phyloP scores from a whole-genome alignment of 2,329 filamentous ascomycete genomes.

The Ophioceras dolichostomum region DNA sequence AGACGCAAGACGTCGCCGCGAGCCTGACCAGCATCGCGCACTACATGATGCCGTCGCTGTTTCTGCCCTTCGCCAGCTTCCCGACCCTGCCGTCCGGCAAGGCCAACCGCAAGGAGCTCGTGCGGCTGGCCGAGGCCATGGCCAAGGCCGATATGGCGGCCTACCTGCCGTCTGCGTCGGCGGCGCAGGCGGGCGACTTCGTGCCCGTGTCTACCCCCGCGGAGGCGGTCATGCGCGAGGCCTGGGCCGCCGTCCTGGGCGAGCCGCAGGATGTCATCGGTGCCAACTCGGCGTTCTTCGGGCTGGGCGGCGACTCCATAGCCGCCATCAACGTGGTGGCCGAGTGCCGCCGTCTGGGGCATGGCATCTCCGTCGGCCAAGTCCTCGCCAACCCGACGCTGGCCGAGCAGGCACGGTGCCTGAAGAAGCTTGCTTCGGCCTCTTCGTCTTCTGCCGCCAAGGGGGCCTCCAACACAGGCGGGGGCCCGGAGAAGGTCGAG shows the following conservation, averaged over 20 bases:
- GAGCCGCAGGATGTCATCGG: constrained; percentile 6
- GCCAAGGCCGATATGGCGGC: constrained; percentile 1
- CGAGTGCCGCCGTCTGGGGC: too few relatives aligned
- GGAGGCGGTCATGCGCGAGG: constrained; percentile 3
- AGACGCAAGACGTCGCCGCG: neutral
- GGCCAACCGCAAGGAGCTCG: constrained; percentile 13
- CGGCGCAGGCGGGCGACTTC: neutral
- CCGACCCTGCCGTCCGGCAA: constrained; percentile 14
- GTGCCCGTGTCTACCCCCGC: neutral
- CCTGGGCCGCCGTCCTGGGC: constrained; percentile 6
- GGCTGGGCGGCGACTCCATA: constrained; percentile 24
- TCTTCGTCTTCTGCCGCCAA: too few relatives aligned
- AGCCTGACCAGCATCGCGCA: constrained; percentile 4
- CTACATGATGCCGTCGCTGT: constrained; percentile 15
- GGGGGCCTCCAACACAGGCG: too few relatives aligned
- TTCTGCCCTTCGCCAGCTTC: constrained; percentile 11
- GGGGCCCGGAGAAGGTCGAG: too few relatives aligned
- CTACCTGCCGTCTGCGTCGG: constrained; percentile 4
- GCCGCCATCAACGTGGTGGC: constrained; percentile 32
- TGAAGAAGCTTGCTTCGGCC: too few relatives aligned
- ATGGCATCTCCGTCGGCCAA: too few relatives aligned
- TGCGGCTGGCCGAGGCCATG: neutral
- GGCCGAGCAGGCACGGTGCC: too few relatives aligned
- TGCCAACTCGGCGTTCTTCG: constrained; percentile 19
- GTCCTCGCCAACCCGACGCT: too few relatives aligned